A percentile compares a stretch with the other conserved stretches of the same genome.
Evolutionary conservation across 2,329 filamentous ascomycete species (phyloP).

Genomic region (Fusarium chlamydosporum): DNA sequence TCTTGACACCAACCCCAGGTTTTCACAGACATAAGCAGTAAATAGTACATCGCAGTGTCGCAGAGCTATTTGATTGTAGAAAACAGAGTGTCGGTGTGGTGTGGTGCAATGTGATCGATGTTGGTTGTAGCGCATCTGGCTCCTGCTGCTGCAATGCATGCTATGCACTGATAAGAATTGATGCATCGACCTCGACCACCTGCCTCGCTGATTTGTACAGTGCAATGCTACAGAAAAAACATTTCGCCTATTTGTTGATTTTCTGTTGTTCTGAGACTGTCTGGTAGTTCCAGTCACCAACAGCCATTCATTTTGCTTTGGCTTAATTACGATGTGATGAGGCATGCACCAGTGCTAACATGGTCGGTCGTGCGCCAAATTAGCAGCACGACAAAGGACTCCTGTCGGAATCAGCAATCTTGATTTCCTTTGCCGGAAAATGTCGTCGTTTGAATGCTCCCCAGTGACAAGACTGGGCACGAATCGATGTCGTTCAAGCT

Average conservation of each 20-base stretch:
- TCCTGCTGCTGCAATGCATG: slow-evolving; percentile 12
- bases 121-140: slow-evolving; percentile 27
- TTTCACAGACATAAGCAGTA: slow-evolving; percentile 18
- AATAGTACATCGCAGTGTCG: neutral
- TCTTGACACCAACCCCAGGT: slow-evolving; percentile 44
- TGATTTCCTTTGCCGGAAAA: neutral
- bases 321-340: neutral
- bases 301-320: neutral
- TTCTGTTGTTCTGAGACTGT: neutral
- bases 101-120: slow-evolving; percentile 41
- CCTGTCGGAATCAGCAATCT: neutral
- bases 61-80: neutral
- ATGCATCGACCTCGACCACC: slow-evolving; percentile 1
- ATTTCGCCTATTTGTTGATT: slow-evolving; percentile 20
- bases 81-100: slow-evolving; percentile 42
- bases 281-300: slow-evolving; percentile 9
- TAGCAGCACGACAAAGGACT: neutral
- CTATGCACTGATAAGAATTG: slow-evolving; percentile 2
- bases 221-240: neutral
- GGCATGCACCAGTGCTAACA: neutral
- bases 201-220: slow-evolving; percentile 12
- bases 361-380: neutral
- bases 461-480: neutral
- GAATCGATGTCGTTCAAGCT: neutral
- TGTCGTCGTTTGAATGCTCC: neutral